Conservation (phyloP, 2,329 filamentous ascomycete genomes). For the Fusarium sterilihyphosum region DNA sequence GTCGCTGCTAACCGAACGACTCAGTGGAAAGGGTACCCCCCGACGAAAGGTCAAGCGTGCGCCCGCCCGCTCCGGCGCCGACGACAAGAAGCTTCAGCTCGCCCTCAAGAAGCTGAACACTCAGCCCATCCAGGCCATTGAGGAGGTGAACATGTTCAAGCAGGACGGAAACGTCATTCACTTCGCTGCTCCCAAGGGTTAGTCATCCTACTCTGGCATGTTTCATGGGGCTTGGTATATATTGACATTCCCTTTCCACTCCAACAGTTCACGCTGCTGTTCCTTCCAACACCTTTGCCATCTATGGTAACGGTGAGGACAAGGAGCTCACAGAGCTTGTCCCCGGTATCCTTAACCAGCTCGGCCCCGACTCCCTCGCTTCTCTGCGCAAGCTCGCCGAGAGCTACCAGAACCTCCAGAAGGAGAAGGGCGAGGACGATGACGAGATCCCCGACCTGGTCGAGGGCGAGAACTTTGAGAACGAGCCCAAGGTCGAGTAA, state of each 20-base stretch:
- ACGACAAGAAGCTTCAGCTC: conserved; percentile 99
- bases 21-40: conserved; percentile 94
- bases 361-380: conserved; percentile 96
- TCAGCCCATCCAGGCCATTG: conserved; percentile 98
- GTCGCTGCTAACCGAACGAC: conserved; percentile 44
- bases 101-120: conserved; percentile 99
- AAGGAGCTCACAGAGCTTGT: conserved; percentile 99
- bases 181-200: conserved; percentile 98
- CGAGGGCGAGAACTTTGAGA: conserved; percentile 97
- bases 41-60: conserved; percentile 99
- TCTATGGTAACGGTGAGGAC: conserved; percentile 98
- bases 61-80: conserved; percentile 88
- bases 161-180: conserved; percentile 99
- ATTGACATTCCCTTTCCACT: conserved; percentile 22
- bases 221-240: conserved; percentile 34
- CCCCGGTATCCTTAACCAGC: conserved; percentile 99
- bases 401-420: conserved; percentile 99
- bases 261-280: conserved; percentile 90
- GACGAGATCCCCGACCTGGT: conserved; percentile 98
- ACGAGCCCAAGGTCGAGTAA: conserved; percentile 96
- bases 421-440: conserved; percentile 83
- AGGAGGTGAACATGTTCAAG: conserved; percentile 99
- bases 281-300: conserved; percentile 98
- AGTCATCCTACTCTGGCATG: conserved; percentile 48
- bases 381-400: conserved; percentile 98